Evolutionary conservation across 805 yeast species (phyloP).

Genomic region (Kurtzmaniella fragi): DNA sequence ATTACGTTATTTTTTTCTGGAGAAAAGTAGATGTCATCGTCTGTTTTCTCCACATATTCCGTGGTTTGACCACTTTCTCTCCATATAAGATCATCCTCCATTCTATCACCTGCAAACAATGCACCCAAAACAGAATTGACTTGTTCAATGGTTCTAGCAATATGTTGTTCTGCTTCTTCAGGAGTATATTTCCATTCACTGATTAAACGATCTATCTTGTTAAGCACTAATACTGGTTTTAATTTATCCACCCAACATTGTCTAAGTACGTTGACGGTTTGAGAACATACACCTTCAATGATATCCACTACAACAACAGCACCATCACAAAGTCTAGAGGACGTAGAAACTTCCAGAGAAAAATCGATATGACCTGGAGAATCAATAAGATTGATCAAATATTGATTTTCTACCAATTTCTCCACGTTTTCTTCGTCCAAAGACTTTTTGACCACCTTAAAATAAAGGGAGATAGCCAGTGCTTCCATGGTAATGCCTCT

Average conservation of each 20-base stretch:
- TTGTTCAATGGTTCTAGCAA: slow-evolving; percentile 78
- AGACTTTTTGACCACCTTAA: slow-evolving; percentile 54
- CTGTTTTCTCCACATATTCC: slow-evolving; percentile 66
- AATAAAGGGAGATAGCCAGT: slow-evolving; percentile 90
- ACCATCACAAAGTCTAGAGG: slow-evolving; percentile 94
- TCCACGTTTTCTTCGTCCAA: slow-evolving; percentile 20
- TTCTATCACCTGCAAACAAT: slow-evolving; percentile 86
- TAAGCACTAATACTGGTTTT: slow-evolving; percentile 81
- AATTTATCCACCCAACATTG: slow-evolving; percentile 94
- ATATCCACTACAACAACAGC: slow-evolving; percentile 94
- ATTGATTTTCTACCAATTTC: slow-evolving; percentile 22
- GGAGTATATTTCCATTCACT: slow-evolving; percentile 80
- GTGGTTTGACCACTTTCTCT: slow-evolving; percentile 55
- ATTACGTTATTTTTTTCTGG: slow-evolving; percentile 88
- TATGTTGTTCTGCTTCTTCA: slow-evolving; percentile 76
- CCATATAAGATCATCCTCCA: slow-evolving; percentile 80
- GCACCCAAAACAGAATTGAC: slow-evolving; percentile 94
- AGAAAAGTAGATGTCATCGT: slow-evolving; percentile 76
- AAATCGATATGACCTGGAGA: slow-evolving; percentile 99
- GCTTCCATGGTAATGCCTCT: slow-evolving; percentile 98
- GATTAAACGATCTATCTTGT: slow-evolving; percentile 85
- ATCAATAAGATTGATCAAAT: slow-evolving; percentile 86
- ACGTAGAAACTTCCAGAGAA: slow-evolving; percentile 92
- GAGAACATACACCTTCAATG: slow-evolving; percentile 98
- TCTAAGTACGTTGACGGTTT: slow-evolving; percentile 88